A percentile compares a stretch with the other conserved stretches of the same genome.
These are phyloP conservation scores for Boletus austroedulis DNA, from an alignment of 1,284 basidiomycete species.

Conservation along the genomic window DNA sequence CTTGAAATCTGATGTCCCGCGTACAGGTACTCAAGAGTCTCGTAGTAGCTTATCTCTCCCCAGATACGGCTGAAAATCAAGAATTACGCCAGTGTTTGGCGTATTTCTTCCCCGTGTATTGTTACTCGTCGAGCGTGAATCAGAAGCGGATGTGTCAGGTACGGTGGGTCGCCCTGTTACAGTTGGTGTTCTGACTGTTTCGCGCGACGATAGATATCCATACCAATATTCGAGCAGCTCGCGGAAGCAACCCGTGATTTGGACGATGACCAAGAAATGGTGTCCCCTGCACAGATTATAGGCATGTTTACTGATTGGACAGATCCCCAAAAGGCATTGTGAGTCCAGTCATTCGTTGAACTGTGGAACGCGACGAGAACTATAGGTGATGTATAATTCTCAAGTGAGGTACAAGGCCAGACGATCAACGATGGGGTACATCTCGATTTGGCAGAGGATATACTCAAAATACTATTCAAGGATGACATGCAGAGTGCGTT, in stretches of 20 bases:
- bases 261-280: constrained; percentile 78
- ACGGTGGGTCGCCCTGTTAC: constrained; percentile 14
- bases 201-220: constrained; percentile 59
- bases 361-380: constrained; percentile 19
- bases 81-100: constrained; percentile 89
- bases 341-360: constrained; percentile 20
- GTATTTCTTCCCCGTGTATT: constrained; percentile 95
- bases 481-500: constrained; percentile 45
- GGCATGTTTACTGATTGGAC: constrained; percentile 92
- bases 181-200: too few relatives aligned
- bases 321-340: constrained; percentile 81
- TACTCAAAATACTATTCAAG: constrained; percentile 63
- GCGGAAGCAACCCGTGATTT: constrained; percentile 67
- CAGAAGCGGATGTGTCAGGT: constrained; percentile 81
- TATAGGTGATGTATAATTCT: constrained; percentile 1
- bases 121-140: constrained; percentile 80
- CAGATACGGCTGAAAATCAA: constrained; percentile 82
- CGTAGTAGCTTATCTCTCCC: constrained; percentile 83
- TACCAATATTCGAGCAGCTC: constrained; percentile 72
- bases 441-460: constrained; percentile 73
- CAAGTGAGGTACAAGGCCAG: constrained; percentile 40
- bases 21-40: constrained; percentile 75
- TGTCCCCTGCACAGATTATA: constrained; percentile 78
- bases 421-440: constrained; percentile 60
- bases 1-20: background rate